Evolutionary conservation across 129 eudicot species (phyloP).

Genomic region (Centrapalus pauciflorus): DNA sequence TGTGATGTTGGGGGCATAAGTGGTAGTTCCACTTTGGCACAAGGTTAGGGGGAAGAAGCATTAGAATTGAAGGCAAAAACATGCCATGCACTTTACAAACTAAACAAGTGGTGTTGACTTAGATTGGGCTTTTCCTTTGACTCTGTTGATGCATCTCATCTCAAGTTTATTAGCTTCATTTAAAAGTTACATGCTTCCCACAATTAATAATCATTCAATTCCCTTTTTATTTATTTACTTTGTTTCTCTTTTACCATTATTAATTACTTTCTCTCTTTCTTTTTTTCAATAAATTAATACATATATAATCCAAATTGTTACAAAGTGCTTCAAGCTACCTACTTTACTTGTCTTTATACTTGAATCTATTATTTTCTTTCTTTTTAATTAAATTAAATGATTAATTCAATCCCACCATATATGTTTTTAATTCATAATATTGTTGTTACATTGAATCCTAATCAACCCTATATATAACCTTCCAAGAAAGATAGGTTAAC

Average conservation of each 20-base stretch:
- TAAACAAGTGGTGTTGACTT: slow-evolving; percentile 44
- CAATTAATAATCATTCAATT: slow-evolving; percentile 34
- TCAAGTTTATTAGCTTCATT: slow-evolving; percentile 29
- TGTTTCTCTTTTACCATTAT: slow-evolving; percentile 22
- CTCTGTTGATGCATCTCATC: slow-evolving; percentile 27
- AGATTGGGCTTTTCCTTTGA: slow-evolving; percentile 36
- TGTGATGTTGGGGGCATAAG: slow-evolving; percentile 29
- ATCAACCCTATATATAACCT: too few relatives aligned
- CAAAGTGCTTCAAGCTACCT: slow-evolving; percentile 20
- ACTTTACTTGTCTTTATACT: slow-evolving; percentile 33
- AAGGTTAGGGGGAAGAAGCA: slow-evolving; percentile 21
- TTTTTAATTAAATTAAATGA: slow-evolving; percentile 19
- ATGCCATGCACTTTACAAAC: slow-evolving; percentile 39
- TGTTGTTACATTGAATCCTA: not conserved
- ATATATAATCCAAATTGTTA: slow-evolving; percentile 16
- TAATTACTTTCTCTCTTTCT: too few relatives aligned
- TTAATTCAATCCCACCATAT: slow-evolving; percentile 23
- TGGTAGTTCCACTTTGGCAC: slow-evolving; percentile 36
- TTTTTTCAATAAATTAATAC: not conserved
- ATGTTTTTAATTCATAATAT: not conserved
- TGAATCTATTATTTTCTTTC: slow-evolving; percentile 18
- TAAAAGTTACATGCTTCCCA: slow-evolving; percentile 40
- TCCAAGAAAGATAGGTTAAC: not conserved
- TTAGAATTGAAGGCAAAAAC: slow-evolving; percentile 31
- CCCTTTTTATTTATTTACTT: too few relatives aligned